A percentile compares a stretch with the other conserved stretches of the same genome.
Conservation (phyloP, 2,329 filamentous ascomycete species). For the Penicillium sp. region DNA sequence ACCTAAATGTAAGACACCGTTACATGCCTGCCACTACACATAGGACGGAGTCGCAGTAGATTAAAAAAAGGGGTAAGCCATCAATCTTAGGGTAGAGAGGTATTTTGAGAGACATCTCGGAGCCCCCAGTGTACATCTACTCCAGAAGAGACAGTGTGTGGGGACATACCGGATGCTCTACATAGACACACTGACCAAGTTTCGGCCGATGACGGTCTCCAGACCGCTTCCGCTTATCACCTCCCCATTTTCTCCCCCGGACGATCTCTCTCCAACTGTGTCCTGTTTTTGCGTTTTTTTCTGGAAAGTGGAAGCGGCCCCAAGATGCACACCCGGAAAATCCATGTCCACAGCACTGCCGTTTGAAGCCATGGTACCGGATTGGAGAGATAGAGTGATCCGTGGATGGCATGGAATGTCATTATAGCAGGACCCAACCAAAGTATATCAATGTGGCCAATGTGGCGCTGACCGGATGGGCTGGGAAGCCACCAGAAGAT, state of each 20-base stretch:
- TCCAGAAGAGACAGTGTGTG: no score
- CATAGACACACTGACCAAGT: neutral
- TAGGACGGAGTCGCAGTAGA: no score
- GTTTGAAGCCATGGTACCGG: neutral
- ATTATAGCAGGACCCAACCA: neutral
- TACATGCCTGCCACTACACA: neutral
- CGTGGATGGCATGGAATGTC: neutral
- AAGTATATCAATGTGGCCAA: neutral
- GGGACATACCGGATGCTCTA: no score
- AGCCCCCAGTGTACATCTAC: no score
- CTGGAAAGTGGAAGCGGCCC: slow-evolving; percentile 9
- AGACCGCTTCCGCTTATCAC: slow-evolving; percentile 15
- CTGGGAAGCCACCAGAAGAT: neutral
- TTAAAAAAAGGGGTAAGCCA: neutral
- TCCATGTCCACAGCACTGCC: slow-evolving; percentile 8
- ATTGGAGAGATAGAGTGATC: neutral
- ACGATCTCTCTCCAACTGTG: slow-evolving; percentile 1
- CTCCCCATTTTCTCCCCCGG: slow-evolving; percentile 7
- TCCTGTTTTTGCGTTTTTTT: neutral
- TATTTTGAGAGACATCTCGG: no score
- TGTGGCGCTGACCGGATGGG: neutral
- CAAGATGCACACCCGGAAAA: slow-evolving; percentile 11
- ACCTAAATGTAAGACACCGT: neutral
- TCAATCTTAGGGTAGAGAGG: neutral
- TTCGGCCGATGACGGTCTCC: slow-evolving; percentile 16